Evolutionary conservation across 2,329 filamentous ascomycete genomes (phyloP), one percentile per base, ranked within the genome.

Genomic region (Trichoderma oligosporum): DNA sequence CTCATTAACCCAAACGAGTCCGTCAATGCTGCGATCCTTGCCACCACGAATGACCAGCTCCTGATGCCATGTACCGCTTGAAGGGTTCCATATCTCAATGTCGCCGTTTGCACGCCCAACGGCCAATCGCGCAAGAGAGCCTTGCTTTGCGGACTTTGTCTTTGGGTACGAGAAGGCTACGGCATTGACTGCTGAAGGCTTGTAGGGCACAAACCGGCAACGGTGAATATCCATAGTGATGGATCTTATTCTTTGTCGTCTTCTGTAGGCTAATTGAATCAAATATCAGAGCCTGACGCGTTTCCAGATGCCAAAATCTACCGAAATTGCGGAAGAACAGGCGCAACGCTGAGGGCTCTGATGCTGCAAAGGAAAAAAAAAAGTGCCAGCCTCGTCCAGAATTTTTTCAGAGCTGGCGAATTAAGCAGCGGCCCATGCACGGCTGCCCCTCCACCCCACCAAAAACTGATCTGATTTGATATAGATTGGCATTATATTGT

Each of bases 31-130:
- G 62, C 91, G 82, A 65, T 91, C 89, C 66, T 88, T 86, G 48
- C 91, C 91, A 61, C 93, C 92, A 33, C 84, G 82, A 49, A 97
- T 86, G 60, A 92, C 85, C 36, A 85, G 85, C 76, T 99, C 94
- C 71, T 97, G 94, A 62, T 91, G 82, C 94, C 94, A 99, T 61
- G 81, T 78, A 14, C 89, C 90, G 62, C 83, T 83, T 54, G 86
- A 76, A 3, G 93, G 91, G 71, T 96, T 96, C 94, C 94, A 99
- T 63, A 99, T 91, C 75, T 99, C 94, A 65, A 99, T 94, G 68
- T 96, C 90, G 65, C 94, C 94, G 71, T 97, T 97, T 58, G 90
- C 88, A 63, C 94, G 87, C 60, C 94, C 94, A 66, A 99, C 83
- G 2, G 94, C 94, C 55, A 97, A 82, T 64, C 91, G 85, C 80